These are phyloP conservation scores for Gardenia jasminoides DNA, from an alignment of 257 asterid species.

Conservation along the genomic window DNA sequence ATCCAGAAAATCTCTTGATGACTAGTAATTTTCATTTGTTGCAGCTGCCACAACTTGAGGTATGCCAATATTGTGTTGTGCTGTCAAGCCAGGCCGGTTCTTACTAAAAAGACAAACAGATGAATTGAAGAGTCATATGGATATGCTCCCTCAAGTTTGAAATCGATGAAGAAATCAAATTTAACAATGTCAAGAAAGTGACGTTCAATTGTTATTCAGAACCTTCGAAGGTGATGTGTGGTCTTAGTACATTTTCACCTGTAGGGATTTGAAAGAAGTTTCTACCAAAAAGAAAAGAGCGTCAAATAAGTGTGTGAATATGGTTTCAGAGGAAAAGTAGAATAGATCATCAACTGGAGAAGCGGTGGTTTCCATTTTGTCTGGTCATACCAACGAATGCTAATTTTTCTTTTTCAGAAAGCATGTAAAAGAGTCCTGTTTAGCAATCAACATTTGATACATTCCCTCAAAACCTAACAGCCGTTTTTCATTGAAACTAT, in stretches of 20 bases:
- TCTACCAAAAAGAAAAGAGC: too few relatives aligned
- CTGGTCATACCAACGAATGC: too few relatives aligned
- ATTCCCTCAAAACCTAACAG: too few relatives aligned
- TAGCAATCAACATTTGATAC: too few relatives aligned
- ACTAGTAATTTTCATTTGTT: background rate
- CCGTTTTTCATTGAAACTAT: too few relatives aligned
- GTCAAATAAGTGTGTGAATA: too few relatives aligned
- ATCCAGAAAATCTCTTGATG: background rate
- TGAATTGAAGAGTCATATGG: constrained; percentile 7
- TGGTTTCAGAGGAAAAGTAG: too few relatives aligned
- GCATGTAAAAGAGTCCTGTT: too few relatives aligned
- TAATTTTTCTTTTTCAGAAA: too few relatives aligned
- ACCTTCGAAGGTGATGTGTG: background rate
- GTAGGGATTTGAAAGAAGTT: background rate
- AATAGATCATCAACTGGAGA: too few relatives aligned
- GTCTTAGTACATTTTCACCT: background rate
- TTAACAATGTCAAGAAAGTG: background rate
- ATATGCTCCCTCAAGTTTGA: constrained; percentile 6
- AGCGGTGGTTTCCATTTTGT: too few relatives aligned
- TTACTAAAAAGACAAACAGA: background rate
- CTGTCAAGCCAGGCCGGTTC: background rate
- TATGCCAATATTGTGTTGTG: background rate
- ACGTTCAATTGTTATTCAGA: background rate
- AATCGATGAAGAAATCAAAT: background rate
- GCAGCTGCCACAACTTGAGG: background rate